Evolutionary conservation across 2,329 filamentous ascomycete species (phyloP), one percentile per base, ranked within the genome.

Genomic region (Calonectria ilicicola): DNA sequence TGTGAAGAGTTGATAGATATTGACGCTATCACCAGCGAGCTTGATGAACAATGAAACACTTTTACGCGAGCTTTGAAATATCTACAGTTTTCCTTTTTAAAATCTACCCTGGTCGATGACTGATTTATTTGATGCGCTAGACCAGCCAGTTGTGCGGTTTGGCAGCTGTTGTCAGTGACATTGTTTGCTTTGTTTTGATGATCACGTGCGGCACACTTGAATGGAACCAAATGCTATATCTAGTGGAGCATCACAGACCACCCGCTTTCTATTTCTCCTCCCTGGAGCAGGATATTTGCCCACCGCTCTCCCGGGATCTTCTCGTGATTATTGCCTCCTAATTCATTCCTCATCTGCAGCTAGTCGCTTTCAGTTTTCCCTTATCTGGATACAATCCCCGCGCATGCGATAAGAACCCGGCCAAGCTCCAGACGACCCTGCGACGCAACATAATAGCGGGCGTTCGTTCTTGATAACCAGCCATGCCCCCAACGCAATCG

Each of bases 401-500:
- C 23, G 58, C 47, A n/a, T 44, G 27, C 32, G 67, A 70, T 65
- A 70, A 70, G 67, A 60, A 21, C 60, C 67, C 47, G 58, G 46
- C 9, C n/a, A 40, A 40, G 35, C 14, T 46, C n/a, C 38, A 17
- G 2, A 40, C 53, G 17, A 60, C 53, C 32, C 40, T 60, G 53
- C 35, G 32, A 60, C 38, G 53, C 40, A 60, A 60, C 53, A 32
- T 60, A 40, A 17, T 1, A 47, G 63, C 68, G 49, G 67, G 49
- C 62, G 68, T 23, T 35, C 19, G 29, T 15, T 5, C 26, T 44
- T 17, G 51, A 67, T 44, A 67, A 42, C 46, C 27, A 8, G 23
- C n/a, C 1, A 82, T 83, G 79, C 78, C 81, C 10, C 79, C 81
- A 0, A 80, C 79, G 0, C 27, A 29, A 2, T 19, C 70, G 8